These are phyloP conservation scores for Curvularia verruculosa DNA, from an alignment of 2,329 filamentous ascomycete genomes.

Conservation along the genomic window DNA sequence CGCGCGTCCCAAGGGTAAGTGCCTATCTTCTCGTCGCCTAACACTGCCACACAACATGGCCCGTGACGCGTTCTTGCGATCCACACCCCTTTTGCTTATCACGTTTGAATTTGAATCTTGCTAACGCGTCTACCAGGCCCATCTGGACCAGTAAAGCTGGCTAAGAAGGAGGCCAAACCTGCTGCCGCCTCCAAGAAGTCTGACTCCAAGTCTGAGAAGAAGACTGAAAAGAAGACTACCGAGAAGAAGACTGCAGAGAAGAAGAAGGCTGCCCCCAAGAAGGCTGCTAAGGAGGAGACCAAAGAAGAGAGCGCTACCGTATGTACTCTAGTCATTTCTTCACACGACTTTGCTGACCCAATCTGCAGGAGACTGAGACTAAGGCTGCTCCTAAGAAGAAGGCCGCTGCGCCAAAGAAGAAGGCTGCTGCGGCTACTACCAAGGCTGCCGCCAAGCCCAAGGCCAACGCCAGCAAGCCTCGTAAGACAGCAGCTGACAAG, in stretches of 20 bases:
- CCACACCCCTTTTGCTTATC: not conserved
- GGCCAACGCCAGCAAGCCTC: conserved; percentile 55
- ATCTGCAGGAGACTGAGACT: conserved; percentile 37
- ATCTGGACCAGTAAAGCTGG: conserved; percentile 90
- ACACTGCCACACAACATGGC: not conserved
- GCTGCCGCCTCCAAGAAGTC: conserved; percentile 36
- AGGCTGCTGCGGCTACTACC: conserved; percentile 34
- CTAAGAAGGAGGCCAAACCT: conserved; percentile 70
- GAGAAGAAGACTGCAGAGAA: conserved; percentile 36
- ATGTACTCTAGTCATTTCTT: conserved; percentile 8
- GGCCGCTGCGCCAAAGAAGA: conserved; percentile 28
- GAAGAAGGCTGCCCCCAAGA: conserved; percentile 37
- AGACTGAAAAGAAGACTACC: conserved; percentile 30
- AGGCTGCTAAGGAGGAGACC: conserved; percentile 22
- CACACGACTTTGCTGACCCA: conserved; percentile 18
- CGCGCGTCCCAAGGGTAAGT: conserved; percentile 86
- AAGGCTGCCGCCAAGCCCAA: conserved; percentile 46
- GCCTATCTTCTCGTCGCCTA: not conserved
- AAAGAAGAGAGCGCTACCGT: conserved; percentile 25
- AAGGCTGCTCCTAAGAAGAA: conserved; percentile 29
- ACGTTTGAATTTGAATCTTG: not conserved
- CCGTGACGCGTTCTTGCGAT: not conserved
- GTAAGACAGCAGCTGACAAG: conserved; percentile 60
- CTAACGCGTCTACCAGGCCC: conserved; percentile 62
- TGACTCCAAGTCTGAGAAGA: conserved; percentile 44